A percentile compares a stretch with the other conserved stretches of the same genome.
Conservation (phyloP, 305 asterid genomes). For the Rubia occidens region DNA sequence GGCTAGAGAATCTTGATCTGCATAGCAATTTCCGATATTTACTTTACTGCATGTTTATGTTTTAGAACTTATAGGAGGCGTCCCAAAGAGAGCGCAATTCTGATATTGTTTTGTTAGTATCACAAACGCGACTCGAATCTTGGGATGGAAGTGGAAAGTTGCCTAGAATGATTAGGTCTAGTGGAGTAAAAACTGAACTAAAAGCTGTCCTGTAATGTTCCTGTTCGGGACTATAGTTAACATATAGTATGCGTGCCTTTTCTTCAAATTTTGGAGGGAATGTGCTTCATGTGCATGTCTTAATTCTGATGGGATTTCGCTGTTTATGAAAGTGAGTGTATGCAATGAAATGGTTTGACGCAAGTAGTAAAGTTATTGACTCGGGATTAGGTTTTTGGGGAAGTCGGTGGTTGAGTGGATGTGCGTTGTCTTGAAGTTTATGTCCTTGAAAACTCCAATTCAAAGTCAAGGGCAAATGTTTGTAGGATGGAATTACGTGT, state of each 20-base stretch:
- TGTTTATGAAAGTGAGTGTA: neutral
- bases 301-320: neutral
- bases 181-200: neutral
- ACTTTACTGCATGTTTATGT: neutral
- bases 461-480: neutral
- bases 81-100: neutral
- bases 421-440: neutral
- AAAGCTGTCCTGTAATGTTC: neutral
- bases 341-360: neutral
- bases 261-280: neutral
- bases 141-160: neutral
- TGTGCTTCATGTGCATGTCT: neutral
- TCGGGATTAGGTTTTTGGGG: neutral
- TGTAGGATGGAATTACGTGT: neutral
- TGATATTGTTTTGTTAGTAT: neutral
- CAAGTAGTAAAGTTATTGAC: neutral
- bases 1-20: neutral
- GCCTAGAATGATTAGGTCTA: neutral
- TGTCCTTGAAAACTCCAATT: neutral
- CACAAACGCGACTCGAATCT: neutral
- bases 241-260: neutral
- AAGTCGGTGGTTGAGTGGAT: neutral
- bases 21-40: too few relatives aligned
- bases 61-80: neutral
- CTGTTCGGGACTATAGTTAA: too few relatives aligned